phyloP scores from a whole-genome alignment of 257 asterid species.

The Jasminum sambac region DNA sequence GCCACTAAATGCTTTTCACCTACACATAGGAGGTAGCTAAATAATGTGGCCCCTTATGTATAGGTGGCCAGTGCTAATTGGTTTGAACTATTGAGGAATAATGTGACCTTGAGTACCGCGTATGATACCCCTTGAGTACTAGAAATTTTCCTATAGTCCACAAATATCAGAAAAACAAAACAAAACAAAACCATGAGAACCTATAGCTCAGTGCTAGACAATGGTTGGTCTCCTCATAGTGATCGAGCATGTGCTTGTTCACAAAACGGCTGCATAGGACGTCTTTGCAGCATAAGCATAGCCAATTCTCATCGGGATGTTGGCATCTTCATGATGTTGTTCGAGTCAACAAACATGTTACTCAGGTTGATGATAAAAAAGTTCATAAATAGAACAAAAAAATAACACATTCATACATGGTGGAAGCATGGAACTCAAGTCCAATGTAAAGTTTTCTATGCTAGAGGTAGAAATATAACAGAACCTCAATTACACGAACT shows the following conservation, averaged over 20 bases:
- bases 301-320: conserved; percentile 79
- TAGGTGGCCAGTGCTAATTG: too few species aligned
- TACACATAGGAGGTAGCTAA: too few species aligned
- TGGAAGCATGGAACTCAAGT: neutral
- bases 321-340: conserved; percentile 50
- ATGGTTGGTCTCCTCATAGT: conserved; percentile 52
- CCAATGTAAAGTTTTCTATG: neutral
- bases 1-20: too few species aligned
- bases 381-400: neutral
- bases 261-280: conserved; percentile 91
- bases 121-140: too few species aligned
- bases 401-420: neutral
- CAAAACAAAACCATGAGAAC: conserved; percentile 26
- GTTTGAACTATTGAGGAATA: too few species aligned
- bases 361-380: neutral
- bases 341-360: neutral
- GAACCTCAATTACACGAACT: neutral
- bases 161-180: too few species aligned
- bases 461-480: neutral
- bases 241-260: conserved; percentile 93
- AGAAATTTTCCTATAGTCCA: too few species aligned
- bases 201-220: conserved; percentile 77
- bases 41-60: too few species aligned
- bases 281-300: conserved; percentile 80
- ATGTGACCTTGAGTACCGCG: too few species aligned